Base-by-base conservation (phyloP, 78 protist species). In the Isochrysis galbana region DNA sequence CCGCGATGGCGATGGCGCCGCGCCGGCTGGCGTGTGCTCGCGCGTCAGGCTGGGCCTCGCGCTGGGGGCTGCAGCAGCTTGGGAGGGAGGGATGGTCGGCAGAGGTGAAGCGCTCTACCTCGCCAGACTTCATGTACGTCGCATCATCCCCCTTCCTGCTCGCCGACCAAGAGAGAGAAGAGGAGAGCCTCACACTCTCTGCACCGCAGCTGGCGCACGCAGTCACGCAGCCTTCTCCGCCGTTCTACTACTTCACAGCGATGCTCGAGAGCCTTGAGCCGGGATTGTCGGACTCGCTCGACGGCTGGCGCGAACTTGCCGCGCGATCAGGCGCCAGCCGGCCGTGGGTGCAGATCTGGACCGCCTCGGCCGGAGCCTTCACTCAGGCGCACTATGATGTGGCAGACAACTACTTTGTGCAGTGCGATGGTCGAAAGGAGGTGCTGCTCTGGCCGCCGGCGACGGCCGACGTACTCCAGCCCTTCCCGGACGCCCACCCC, bases 401-500 rank as follows among this genome's bases (percentile, higher is more conserved):
- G 32, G 42, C 34, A 32, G 47, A 39, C 48, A 78, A 78, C n/a
- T 0, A 25, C 14, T 39, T 78, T 23, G 86, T 78, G 51, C 86
- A 78, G 48, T 21, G 2, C 3, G 21, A 17, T 29, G 86, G 86
- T 1, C 1, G 10, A 7, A 72, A 72, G 83, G 7, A 4, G n/a
- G 5, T 72, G 2, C 17, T 2, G 29, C 44, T 72, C 45, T 72
- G 44, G 46, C 83, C 83, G 83, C 83, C 83, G 83, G 0, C n/a
- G 74, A 61, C 36, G 4, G 74, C 74, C 19, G 74, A 39, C 32
- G 47, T 1, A 46, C 45, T 78, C 51, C 48, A 17, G 19, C n/a
- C 41, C 48, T 78, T 21, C 47, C 86, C 86, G 29, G 86, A 78
- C 86, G 0, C 86, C 36, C 86, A 78, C 86, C 42, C 86, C 51